Conservation (phyloP, 106 monocot genomes). For the Amphibolis antarctica region DNA sequence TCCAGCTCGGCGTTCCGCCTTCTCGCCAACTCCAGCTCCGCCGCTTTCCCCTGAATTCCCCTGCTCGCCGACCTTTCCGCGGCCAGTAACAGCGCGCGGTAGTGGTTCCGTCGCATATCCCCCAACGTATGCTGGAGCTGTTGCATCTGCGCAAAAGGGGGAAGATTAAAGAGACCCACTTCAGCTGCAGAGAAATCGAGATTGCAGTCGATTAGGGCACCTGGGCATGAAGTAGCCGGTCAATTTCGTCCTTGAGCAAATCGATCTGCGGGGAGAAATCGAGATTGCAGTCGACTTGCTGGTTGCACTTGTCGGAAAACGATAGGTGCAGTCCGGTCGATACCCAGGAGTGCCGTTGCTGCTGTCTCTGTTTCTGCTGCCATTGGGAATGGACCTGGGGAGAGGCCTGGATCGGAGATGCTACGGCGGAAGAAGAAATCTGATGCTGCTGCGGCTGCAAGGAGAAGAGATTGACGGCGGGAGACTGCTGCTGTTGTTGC, state of each 20-base stretch:
- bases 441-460: not conserved
- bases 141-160: constrained; percentile 36
- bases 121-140: constrained; percentile 48
- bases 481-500: not conserved
- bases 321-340: constrained; percentile 67
- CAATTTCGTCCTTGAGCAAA: constrained; percentile 34
- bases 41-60: constrained; percentile 47
- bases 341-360: constrained; percentile 21
- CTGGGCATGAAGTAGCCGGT: constrained; percentile 35
- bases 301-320: constrained; percentile 14
- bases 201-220: constrained; percentile 6
- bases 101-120: constrained; percentile 33
- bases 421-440: too few species aligned
- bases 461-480: not conserved
- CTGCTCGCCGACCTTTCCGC: constrained; percentile 36
- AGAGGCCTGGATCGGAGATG: too few species aligned
- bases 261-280: constrained; percentile 37
- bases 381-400: not conserved
- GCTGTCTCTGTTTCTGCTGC: constrained; percentile 1
- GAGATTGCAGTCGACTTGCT: constrained; percentile 2
- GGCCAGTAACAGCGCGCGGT: constrained; percentile 31
- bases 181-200: not conserved
- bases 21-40: constrained; percentile 38
- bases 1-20: constrained; percentile 58
- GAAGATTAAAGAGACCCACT: not conserved